Percentiles rank a stretch among this genome's conserved stretches.
Evolutionary conservation across 768 basidiomycete species (phyloP).

Genomic region (Phaffia australis): DNA sequence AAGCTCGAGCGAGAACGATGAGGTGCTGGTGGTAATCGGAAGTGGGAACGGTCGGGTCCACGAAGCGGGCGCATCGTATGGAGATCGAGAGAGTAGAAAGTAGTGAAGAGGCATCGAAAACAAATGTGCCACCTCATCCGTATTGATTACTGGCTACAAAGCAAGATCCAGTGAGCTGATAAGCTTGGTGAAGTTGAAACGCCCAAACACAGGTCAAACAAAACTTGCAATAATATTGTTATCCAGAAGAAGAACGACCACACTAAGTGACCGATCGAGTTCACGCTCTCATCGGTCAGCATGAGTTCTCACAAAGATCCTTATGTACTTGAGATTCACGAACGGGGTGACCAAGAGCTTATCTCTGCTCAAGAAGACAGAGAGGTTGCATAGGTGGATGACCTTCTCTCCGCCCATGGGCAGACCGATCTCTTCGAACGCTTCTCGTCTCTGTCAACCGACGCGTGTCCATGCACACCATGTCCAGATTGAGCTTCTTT

Average conservation of each 20-base stretch:
- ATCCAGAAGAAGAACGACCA: too few relatives aligned
- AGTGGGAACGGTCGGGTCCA: slow-evolving; percentile 31
- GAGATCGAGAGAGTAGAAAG: slow-evolving; percentile 47
- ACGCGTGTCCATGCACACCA: background rate
- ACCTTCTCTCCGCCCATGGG: slow-evolving; percentile 58
- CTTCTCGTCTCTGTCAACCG: slow-evolving; percentile 60
- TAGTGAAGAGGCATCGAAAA: slow-evolving; percentile 75
- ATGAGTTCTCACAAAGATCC: background rate
- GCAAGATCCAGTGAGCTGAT: background rate
- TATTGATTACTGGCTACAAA: slow-evolving; percentile 62
- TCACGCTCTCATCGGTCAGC: too few relatives aligned
- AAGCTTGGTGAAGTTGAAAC: too few relatives aligned
- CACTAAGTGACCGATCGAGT: too few relatives aligned
- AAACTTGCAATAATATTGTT: too few relatives aligned
- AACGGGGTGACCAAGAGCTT: slow-evolving; percentile 73
- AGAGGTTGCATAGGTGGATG: slow-evolving; percentile 63
- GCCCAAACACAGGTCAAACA: too few relatives aligned
- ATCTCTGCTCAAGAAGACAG: slow-evolving; percentile 65
- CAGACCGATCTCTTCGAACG: slow-evolving; percentile 88
- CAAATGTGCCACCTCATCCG: slow-evolving; percentile 62
- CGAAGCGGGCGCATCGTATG: slow-evolving; percentile 45
- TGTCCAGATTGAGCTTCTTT: too few relatives aligned
- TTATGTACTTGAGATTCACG: slow-evolving; percentile 35
- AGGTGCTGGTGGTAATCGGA: slow-evolving; percentile 36
- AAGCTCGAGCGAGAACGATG: slow-evolving; percentile 16